Base-by-base conservation (phyloP, 345 rosid species). In the Citrus inodora region DNA sequence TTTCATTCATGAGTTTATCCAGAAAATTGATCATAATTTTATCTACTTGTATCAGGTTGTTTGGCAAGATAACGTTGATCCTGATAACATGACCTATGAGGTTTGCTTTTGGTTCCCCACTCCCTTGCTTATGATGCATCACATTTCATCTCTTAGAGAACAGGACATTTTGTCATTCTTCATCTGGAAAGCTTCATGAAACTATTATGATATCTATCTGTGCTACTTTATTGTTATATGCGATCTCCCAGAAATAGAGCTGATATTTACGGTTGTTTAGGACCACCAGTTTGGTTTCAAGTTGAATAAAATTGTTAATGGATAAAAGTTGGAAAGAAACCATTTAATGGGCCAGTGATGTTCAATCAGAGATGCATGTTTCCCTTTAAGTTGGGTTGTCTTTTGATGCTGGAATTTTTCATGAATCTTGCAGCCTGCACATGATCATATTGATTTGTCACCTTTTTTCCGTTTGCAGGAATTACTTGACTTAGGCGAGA, bases 41-140 rank as follows among this genome's bases (percentile, higher is more conserved):
- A 40, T 40, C 56, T 6, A n/a, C 14, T 64, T 86, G 75, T 68
- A 76, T 77, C 90, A 92, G 93, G 90, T 67, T 64, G 80, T 80
- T 76, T 90, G 90, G 93, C 92, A 90, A 83, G 95, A 87, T 70
- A 83, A 82, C 42, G 37, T 92, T 14, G 88, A 92, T 86, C 93
- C 86, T 6, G 93, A 92, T 82, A 85, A 76, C 87, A 92, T 90
- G 95, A 88, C 92, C 67, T 90, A 90, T 40, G 93, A 90, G 93
- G 93, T 91, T 85, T 79, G 88, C 63, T 75, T 71, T 59, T 37
- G 61, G 75, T 67, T 71, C 75, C 68, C 30, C 28, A 74, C 28
- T 48, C 69, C 66, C 11, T 58, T 67, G 61, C 70, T 78, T 59
- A 27, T 16, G 32, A 27, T 62, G 28, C 9, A 46, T 14, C 56